These are phyloP conservation scores for Microthyrium microscopicum DNA, from an alignment of 2,329 filamentous ascomycete genomes.

Conservation along the genomic window DNA sequence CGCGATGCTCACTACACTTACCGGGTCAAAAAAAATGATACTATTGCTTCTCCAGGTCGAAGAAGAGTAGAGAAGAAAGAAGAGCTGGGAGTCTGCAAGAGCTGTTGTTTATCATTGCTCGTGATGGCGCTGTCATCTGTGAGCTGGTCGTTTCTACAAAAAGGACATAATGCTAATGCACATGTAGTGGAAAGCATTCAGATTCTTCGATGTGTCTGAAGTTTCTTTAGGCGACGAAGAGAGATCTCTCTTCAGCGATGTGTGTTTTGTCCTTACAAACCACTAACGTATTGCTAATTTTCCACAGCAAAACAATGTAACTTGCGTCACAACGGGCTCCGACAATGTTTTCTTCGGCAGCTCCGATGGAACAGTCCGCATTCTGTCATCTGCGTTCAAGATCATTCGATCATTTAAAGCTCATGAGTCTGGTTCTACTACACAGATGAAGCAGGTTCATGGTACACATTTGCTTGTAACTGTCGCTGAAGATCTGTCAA, in stretches of 20 bases:
- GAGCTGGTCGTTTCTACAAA: no score
- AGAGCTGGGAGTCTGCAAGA: no score
- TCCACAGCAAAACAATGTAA: slow-evolving; percentile 45
- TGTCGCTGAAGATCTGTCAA: slow-evolving; percentile 70
- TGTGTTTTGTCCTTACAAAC: slow-evolving; percentile 26
- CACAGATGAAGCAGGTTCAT: slow-evolving; percentile 81
- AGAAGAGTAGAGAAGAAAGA: no score
- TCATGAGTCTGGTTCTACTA: slow-evolving; percentile 64
- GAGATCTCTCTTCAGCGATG: slow-evolving; percentile 61
- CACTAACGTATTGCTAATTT: slow-evolving; percentile 5
- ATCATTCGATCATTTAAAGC: slow-evolving; percentile 73
- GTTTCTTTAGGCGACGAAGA: slow-evolving; percentile 68
- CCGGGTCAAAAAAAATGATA: no score
- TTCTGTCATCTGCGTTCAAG: slow-evolving; percentile 78
- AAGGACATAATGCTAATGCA: no score
- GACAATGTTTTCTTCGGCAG: slow-evolving; percentile 82
- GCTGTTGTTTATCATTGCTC: no score
- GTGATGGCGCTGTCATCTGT: no score
- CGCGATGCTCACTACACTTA: no score
- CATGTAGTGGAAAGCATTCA: slow-evolving; percentile 92
- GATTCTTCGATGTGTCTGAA: slow-evolving; percentile 93
- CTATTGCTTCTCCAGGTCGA: no score
- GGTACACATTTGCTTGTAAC: slow-evolving; percentile 78
- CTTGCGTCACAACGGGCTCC: slow-evolving; percentile 70
- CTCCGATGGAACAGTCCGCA: slow-evolving; percentile 70